Evolutionary conservation across 2,329 filamentous ascomycete genomes (phyloP).

Genomic region (Knoxdaviesia proteae): DNA sequence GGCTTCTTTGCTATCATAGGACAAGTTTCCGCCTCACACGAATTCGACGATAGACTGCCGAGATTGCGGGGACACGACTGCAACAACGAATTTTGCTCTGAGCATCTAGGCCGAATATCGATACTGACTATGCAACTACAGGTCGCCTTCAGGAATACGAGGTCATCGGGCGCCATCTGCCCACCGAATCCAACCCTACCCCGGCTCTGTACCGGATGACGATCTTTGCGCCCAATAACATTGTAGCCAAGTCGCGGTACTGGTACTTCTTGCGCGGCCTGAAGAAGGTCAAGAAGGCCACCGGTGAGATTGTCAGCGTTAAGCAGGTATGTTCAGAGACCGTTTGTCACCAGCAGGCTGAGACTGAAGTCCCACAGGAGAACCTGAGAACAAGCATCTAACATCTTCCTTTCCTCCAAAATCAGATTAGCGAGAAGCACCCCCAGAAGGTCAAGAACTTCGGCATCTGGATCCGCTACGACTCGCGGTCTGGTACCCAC

Average conservation of each 20-base stretch:
- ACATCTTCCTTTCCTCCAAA: not conserved
- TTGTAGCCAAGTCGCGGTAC: constrained; percentile 98
- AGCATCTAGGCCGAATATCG: no score
- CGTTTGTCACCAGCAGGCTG: not conserved
- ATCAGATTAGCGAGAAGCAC: constrained; percentile 92
- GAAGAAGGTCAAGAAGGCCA: constrained; percentile 99
- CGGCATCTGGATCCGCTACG: constrained; percentile 99
- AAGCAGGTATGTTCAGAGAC: constrained; percentile 54
- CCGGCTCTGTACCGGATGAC: constrained; percentile 99
- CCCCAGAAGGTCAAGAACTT: constrained; percentile 99
- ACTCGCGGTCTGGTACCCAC: constrained; percentile 98
- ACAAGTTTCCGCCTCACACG: no score
- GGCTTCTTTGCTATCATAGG: no score
- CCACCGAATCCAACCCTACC: constrained; percentile 88
- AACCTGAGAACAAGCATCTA: not conserved
- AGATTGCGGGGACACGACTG: no score
- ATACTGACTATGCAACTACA: constrained; percentile 18
- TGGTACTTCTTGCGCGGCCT: constrained; percentile 99
- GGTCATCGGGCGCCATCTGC: constrained; percentile 98
- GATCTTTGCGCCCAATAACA: constrained; percentile 95
- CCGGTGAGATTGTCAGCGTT: constrained; percentile 94
- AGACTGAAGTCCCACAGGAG: no score
- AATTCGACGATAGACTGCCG: no score
- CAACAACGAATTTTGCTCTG: no score
- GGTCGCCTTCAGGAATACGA: constrained; percentile 99